Evolutionary conservation across 2,329 filamentous ascomycete species (phyloP), one percentile per base, ranked within the genome.

Genomic region (Arachnopeziza araneosa): DNA sequence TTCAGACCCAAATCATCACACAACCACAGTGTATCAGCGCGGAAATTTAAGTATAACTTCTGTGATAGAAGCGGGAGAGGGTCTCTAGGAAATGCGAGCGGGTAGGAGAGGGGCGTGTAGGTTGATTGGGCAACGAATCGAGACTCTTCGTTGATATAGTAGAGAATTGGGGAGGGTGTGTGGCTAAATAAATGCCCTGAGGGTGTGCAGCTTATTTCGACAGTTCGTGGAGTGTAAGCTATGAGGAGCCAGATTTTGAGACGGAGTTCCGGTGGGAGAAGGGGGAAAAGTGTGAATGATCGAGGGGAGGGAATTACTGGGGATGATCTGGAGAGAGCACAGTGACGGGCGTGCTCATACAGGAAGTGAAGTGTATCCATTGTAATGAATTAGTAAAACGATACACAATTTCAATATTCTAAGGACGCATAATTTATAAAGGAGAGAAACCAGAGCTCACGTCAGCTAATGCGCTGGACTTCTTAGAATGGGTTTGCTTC

Each of bases 81-180:
- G 9, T 4, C 26, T 9, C 5, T 30, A 3, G 61, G 72, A 22
- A 74, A 69, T 3, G 60, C 66, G 10, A 74, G 67, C 10, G 10
- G 36, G 17, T 17, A 19, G 17, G 36, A 17, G 36, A 44, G 36
- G 2, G 64, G 62, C 0, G 63, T 58, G 53, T 65, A 66, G 0
- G 62, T 66, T 12, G 61, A 57, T 2, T 68, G 50, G 14, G 67
- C 61, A 10, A 64, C 36, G 23, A 59, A 17, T 14, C 64, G 63
- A 22, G 65, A 66, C 44, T 68, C 65, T 17, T 65, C 52, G 36
- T 62, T 67, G 57, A 66, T 60, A 55, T 32, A 51, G 54, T 63
- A 59, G 52, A 68, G 58, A 57, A 59, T 30, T 49, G 62, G 49
- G 24, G 59, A 14, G 63, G 62, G 58, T 64, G 50, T 55, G 55